Conservation (phyloP, 164 flowering plant genomes). For the Vitis riparia region DNA sequence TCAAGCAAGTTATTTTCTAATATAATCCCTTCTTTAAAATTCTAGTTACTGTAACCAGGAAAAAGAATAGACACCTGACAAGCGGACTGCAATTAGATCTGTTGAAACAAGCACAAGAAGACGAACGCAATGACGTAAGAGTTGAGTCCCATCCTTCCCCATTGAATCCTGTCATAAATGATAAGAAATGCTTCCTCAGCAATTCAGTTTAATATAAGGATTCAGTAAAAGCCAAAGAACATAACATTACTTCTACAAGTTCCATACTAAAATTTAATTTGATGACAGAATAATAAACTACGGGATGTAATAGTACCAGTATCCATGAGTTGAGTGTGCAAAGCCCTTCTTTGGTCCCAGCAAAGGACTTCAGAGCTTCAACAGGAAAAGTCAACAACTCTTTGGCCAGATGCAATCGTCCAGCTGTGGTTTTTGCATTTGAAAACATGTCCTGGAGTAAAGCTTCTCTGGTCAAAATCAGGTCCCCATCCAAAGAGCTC, state of each 20-base stretch:
- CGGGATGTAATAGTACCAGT: slow-evolving; percentile 49
- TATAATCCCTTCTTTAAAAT: not conserved
- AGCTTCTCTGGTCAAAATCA: slow-evolving; percentile 53
- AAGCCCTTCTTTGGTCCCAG: slow-evolving; percentile 91
- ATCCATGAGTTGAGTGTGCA: slow-evolving; percentile 88
- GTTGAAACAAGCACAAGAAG: slow-evolving; percentile 90
- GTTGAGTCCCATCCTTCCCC: slow-evolving; percentile 99
- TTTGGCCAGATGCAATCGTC: slow-evolving; percentile 83
- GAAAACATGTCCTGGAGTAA: slow-evolving; percentile 78
- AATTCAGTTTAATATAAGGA: not conserved
- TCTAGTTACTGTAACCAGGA: not conserved
- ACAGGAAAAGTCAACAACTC: slow-evolving; percentile 78
- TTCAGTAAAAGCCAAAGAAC: slow-evolving; percentile 3
- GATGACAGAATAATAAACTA: not conserved
- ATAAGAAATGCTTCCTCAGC: not conserved
- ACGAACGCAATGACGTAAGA: slow-evolving; percentile 97
- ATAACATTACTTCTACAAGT: not conserved
- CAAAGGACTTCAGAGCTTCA: slow-evolving; percentile 74
- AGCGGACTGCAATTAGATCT: slow-evolving; percentile 82
- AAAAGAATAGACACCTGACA: slow-evolving; percentile 61
- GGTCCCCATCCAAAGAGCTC: slow-evolving; percentile 57
- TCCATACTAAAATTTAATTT: not conserved
- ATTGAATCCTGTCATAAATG: slow-evolving; percentile 77
- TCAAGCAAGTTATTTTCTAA: not conserved
- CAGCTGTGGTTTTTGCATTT: slow-evolving; percentile 78